phyloP scores from a whole-genome alignment of 2,329 filamentous ascomycete genomes.

The Podosphaera xanthii region DNA sequence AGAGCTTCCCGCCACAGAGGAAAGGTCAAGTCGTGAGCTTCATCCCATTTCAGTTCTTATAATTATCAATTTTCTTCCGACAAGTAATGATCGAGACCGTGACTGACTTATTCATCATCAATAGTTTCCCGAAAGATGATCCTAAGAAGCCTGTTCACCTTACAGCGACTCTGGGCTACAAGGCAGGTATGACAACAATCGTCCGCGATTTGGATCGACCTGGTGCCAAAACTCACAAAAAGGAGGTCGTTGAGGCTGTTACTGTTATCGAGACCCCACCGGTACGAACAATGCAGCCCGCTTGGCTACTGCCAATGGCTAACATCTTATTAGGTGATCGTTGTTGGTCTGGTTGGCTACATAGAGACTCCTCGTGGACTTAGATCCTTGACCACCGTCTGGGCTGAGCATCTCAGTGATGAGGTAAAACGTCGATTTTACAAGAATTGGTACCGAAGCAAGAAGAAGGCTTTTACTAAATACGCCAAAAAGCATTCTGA shows the following conservation, averaged over 20 bases:
- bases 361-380: constrained; percentile 99
- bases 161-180: constrained; percentile 96
- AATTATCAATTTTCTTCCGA: constrained; percentile 3
- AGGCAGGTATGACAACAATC: constrained; percentile 99
- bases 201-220: constrained; percentile 91
- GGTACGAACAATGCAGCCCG: constrained; percentile 73
- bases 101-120: constrained; percentile 2
- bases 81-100: too few relatives aligned
- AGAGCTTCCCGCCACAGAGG: constrained; percentile 81
- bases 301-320: constrained; percentile 51
- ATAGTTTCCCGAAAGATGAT: constrained; percentile 96
- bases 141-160: constrained; percentile 98
- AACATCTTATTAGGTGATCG: constrained; percentile 76
- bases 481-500: constrained; percentile 99
- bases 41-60: neutral
- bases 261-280: constrained; percentile 81
- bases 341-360: constrained; percentile 98
- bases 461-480: constrained; percentile 99
- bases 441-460: constrained; percentile 99
- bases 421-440: constrained; percentile 99
- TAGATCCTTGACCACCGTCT: constrained; percentile 96
- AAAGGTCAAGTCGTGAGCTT: constrained; percentile 89
- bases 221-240: constrained; percentile 98
- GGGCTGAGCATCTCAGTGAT: constrained; percentile 97
- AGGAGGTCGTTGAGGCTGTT: constrained; percentile 81